phyloP scores from a whole-genome alignment of 805 yeast species.

The Komagataella kurtzmanii region DNA sequence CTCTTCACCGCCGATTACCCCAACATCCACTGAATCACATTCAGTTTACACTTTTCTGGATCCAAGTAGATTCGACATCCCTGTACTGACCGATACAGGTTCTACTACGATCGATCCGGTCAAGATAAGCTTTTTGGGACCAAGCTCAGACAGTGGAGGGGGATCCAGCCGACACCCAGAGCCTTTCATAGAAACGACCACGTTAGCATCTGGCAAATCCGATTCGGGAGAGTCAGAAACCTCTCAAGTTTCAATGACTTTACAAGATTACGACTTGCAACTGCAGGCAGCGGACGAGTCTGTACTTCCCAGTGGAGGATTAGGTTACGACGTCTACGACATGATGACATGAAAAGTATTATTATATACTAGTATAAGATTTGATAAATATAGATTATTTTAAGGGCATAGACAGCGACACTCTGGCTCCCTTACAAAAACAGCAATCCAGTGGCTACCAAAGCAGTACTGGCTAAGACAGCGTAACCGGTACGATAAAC shows the following conservation, averaged over 20 bases:
- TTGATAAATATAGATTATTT: neutral
- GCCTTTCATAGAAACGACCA: neutral
- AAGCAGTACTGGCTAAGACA: constrained; percentile 54
- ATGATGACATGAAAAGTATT: neutral
- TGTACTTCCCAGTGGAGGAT: neutral
- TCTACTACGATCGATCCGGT: constrained; percentile 14
- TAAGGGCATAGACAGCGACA: neutral
- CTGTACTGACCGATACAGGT: neutral
- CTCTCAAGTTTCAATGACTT: neutral
- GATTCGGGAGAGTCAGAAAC: neutral
- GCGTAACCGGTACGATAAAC: constrained; percentile 87
- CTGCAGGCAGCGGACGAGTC: neutral
- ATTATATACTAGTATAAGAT: neutral
- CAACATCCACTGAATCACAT: neutral
- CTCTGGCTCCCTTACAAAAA: constrained; percentile 16
- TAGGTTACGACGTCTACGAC: neutral
- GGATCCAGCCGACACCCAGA: neutral
- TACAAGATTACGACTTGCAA: neutral
- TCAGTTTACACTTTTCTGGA: neutral
- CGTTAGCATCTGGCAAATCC: neutral
- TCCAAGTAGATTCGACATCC: neutral
- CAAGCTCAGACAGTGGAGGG: neutral
- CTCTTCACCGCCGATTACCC: constrained; percentile 10
- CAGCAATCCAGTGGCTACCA: constrained; percentile 44
- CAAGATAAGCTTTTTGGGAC: constrained; percentile 12